Base-by-base conservation (phyloP, 2,329 filamentous ascomycete genomes). In the Pseudogymnoascus sp. region DNA sequence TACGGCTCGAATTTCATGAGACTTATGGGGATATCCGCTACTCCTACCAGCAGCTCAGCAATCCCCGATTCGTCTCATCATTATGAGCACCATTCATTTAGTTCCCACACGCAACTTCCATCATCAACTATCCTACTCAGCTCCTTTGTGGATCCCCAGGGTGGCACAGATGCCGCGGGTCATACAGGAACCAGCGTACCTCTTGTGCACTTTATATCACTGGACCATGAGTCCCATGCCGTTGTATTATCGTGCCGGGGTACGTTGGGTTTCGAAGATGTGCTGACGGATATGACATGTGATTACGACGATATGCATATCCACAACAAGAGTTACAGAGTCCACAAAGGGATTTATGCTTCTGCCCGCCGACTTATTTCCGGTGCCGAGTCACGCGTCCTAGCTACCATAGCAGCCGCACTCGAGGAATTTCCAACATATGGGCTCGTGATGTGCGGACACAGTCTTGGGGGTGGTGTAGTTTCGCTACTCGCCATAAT, bases 1-100 rank as follows among this genome's bases (percentile, higher is more conserved):
- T 88, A 88, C 61, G 85, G 85, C 0, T 83, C 82, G 0, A 79
- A 79, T 50, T 87, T 88, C 63, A 75, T 88, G 57, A 81, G 81
- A 60, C 76, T 86, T 20, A 78, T 87, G 75, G 84, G 84, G 1
- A 85, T 88, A 79, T 80, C 64, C 71, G 81, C 50, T 72, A 80
- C 70, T 75, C 79, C 28, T 22, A 35, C 43, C 2, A 22, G 37
- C 35, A 34, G 28, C 9, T 76, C 77, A 59, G 80, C 77, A 1
- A 67, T 70, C 25, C 28, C 57, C 35, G 64, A 70, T 59, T 65
- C 66, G 7, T 37, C 59, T 18, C 71, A 72, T 64, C 84, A 87
- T 67, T 75, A 79, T 59, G 84, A 88, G 66, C 77, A 87, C 30
- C 79, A 82, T 4, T 83, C 83, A 2, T 88, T 87, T 67, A 82